Conservation (phyloP, 2,329 filamentous ascomycete genomes). For the Metarhizium humberi region DNA sequence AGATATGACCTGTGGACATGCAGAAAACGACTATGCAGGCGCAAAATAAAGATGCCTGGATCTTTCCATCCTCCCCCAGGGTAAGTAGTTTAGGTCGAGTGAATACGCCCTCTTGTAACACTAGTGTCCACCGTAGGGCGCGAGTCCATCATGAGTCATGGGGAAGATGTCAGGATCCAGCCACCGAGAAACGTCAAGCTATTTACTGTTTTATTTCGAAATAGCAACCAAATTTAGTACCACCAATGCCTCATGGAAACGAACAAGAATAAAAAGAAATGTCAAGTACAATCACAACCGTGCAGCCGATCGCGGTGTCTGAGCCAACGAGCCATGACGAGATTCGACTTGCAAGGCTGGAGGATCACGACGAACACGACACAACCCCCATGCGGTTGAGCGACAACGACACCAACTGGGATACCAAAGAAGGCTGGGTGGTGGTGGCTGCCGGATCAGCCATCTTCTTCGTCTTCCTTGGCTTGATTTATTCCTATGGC, state of each 20-base stretch:
- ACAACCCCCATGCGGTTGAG: not conserved
- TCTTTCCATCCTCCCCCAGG: too few species aligned
- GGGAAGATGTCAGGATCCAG: too few species aligned
- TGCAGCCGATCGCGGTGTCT: not conserved
- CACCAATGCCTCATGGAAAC: not conserved
- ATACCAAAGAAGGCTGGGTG: not conserved
- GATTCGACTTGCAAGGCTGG: not conserved
- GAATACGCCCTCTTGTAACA: too few species aligned
- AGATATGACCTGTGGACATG: too few species aligned
- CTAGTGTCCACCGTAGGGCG: too few species aligned
- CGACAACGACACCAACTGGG: not conserved
- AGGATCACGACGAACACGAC: not conserved
- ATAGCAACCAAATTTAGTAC: too few species aligned
- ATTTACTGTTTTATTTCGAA: too few species aligned
- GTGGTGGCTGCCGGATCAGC: not conserved
- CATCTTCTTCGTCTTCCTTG: constrained; percentile 18
- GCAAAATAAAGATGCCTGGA: too few species aligned
- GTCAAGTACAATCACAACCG: not conserved
- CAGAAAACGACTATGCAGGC: too few species aligned
- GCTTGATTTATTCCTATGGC: constrained; percentile 22
- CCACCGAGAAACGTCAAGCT: too few species aligned
- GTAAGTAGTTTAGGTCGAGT: too few species aligned
- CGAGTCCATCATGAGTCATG: too few species aligned
- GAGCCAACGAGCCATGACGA: not conserved
- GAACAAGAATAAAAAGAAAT: not conserved